Percentiles rank a stretch among this genome's conserved stretches.
Evolutionary conservation across 169 alveolate genomes (phyloP).

Genomic region (Cystoisospora suis): DNA sequence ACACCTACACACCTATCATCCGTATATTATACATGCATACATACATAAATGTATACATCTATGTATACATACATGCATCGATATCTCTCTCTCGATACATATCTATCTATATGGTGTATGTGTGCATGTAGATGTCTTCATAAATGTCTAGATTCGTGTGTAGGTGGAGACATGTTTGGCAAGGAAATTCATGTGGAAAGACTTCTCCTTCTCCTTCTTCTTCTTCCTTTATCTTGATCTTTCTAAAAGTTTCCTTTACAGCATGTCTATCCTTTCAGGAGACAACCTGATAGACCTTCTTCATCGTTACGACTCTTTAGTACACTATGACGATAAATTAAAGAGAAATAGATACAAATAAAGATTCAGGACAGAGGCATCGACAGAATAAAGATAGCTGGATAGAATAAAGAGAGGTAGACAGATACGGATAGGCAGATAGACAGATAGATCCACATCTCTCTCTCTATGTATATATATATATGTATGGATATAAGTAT

Average conservation of each 20-base stretch:
- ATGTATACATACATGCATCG: not conserved
- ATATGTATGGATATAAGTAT: not conserved
- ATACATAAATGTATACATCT: not conserved
- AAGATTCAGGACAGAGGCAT: not conserved
- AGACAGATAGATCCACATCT: not conserved
- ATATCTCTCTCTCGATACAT: not conserved
- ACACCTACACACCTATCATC: too few relatives aligned
- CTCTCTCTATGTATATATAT: not conserved
- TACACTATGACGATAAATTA: not conserved
- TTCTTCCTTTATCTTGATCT: too few relatives aligned
- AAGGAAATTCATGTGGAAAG: not conserved
- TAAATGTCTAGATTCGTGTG: not conserved
- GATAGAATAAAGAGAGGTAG: not conserved
- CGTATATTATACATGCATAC: not conserved
- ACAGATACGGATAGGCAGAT: not conserved
- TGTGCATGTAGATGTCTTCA: not conserved
- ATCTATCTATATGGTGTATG: not conserved
- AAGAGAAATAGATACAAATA: not conserved
- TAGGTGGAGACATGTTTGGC: not conserved
- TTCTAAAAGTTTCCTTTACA: too few relatives aligned
- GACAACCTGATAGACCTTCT: not conserved
- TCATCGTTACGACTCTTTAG: not conserved
- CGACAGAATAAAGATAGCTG: not conserved
- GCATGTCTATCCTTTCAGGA: not conserved
- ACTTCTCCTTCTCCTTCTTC: not conserved